Evolutionary conservation across 805 yeast species (phyloP), one percentile per base, ranked within the genome.

Genomic region (Yarrowia sp.): DNA sequence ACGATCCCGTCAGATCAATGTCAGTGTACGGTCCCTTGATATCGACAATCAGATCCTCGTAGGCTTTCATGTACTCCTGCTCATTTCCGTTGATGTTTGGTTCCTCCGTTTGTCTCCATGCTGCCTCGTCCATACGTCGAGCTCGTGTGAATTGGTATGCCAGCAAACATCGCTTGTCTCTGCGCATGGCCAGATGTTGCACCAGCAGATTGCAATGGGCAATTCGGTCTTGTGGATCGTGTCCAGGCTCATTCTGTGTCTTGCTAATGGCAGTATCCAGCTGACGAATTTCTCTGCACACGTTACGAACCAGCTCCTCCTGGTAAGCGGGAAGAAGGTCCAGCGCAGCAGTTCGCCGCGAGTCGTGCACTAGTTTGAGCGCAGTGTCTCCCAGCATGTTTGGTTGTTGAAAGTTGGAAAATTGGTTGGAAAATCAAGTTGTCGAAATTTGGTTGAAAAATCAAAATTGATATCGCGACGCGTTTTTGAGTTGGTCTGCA

Each of bases 351-450:
- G 97, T 81, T 72, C 98, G 82, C 71, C 92, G 89, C 15, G 98
- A 95, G 70, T 95, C 98, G 43, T 87, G 81, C 1, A 91, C 83
- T n/a, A 94, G 84, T 77, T 94, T 94, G 70, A 86, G 85, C 1
- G 94, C 97, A 5, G 85, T 74, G 73, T 93, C 98, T 38, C 98
- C 98, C 74, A 91, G 91, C 99, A 94, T 94, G 32, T 64, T 50
- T 40, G 3, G 49, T 52, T 9, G 40, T 5, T 5, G 32, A 26
- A 26, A 19, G 19, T 19, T 7, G 22, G 35, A 50, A 35, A 35
- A 42, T 11, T 15, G 55, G 16, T 9, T 10, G 32, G 7, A 26
- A 26, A 26, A 26, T 19, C 19, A 19, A 26, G 32, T 26, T 19
- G 19, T 19, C 19, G 19, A 19, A 19, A 19, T 19, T 19, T 19